Evolutionary conservation across 140 eudicot genomes (phyloP).

Genomic region (Anethum foeniculum): DNA sequence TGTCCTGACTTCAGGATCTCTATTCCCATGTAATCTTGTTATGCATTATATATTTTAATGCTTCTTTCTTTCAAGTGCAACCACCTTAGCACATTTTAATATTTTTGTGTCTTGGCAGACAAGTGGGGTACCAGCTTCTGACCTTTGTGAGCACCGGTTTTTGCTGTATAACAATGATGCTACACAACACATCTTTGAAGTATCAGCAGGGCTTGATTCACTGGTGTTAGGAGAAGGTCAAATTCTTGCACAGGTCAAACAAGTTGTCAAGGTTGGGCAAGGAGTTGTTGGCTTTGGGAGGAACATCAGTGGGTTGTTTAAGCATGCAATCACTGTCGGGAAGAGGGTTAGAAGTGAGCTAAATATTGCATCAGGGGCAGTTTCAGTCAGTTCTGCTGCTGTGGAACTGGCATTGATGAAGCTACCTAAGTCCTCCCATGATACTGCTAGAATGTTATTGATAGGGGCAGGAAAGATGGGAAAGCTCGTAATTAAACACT

Average conservation of each 20-base stretch:
- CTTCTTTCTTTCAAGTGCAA: background rate
- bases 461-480: conserved; percentile 98
- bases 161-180: conserved; percentile 81
- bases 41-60: background rate
- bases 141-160: conserved; percentile 80
- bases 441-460: conserved; percentile 54
- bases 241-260: conserved; percentile 90
- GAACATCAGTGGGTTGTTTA: conserved; percentile 86
- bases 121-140: conserved; percentile 77
- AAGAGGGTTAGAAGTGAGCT: conserved; percentile 84
- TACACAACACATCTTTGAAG: conserved; percentile 87
- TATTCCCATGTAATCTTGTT: background rate
- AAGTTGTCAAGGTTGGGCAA: conserved; percentile 85
- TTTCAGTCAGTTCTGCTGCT: conserved; percentile 93
- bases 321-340: conserved; percentile 89
- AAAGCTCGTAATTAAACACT: conserved; percentile 81
- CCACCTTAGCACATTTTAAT: background rate
- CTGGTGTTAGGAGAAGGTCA: conserved; percentile 95
- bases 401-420: conserved; percentile 90
- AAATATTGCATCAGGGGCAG: conserved; percentile 82
- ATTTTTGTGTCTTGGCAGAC: conserved; percentile 37
- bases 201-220: conserved; percentile 90
- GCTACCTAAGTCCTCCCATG: conserved; percentile 64
- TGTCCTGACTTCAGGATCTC: background rate
- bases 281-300: conserved; percentile 86